Conservation (phyloP, 768 basidiomycete species). For the Xerocomellus amylosporus region DNA sequence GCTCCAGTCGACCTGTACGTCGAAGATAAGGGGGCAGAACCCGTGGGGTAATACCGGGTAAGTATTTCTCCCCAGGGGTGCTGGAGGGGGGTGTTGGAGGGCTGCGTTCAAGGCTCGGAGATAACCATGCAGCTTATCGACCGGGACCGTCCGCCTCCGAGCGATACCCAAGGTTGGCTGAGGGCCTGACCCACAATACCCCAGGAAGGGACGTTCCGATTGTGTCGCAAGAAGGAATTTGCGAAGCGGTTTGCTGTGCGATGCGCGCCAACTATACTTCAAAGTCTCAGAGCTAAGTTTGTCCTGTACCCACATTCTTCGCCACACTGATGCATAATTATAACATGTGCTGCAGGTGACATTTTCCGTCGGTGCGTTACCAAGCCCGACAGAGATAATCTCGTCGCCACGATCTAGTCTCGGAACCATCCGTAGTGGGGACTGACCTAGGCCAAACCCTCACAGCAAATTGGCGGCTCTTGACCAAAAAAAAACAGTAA, state of each 20-base stretch:
- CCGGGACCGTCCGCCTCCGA: background rate
- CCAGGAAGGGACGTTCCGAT: background rate
- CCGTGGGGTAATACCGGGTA: background rate
- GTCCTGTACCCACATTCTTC: background rate
- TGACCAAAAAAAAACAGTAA: background rate
- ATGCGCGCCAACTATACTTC: background rate
- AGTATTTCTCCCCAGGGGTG: background rate
- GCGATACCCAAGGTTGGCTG: background rate
- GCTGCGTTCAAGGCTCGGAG: background rate
- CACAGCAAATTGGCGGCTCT: background rate
- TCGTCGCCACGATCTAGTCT: background rate
- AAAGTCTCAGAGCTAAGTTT: background rate
- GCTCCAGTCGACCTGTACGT: background rate
- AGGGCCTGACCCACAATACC: background rate
- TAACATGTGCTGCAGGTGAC: background rate
- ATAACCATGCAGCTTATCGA: background rate
- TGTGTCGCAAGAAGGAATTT: background rate
- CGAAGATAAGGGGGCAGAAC: background rate
- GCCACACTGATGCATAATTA: background rate
- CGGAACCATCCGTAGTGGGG: too few species aligned
- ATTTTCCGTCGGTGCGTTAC: background rate
- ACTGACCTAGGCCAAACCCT: too few species aligned
- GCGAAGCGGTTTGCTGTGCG: background rate
- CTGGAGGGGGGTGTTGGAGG: background rate
- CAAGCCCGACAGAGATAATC: background rate